A percentile compares a stretch with the other conserved stretches of the same genome.
Conservation (phyloP, 176 grass and related monocot genomes). For the Musa schizocarpa region DNA sequence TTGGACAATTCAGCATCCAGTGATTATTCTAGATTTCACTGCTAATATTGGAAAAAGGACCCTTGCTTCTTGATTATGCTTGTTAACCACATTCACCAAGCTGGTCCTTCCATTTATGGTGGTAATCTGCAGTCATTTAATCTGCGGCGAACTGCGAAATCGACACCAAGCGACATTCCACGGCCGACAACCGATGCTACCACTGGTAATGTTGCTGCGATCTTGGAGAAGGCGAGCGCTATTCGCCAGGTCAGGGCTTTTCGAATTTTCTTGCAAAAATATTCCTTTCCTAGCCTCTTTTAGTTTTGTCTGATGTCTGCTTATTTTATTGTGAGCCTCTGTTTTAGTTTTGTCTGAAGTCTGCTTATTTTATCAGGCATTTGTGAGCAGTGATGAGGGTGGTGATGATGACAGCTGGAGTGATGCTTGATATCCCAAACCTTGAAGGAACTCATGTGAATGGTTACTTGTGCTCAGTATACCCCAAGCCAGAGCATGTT, state of each 20-base stretch:
- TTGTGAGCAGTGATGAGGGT: constrained; percentile 80
- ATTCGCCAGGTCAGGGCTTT: constrained; percentile 72
- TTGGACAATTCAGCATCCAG: no score
- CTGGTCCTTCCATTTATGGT: constrained; percentile 16
- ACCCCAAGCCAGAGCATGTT: neutral
- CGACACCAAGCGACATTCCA: constrained; percentile 38
- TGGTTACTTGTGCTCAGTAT: neutral
- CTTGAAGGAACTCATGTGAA: constrained; percentile 24
- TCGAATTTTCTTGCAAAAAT: neutral
- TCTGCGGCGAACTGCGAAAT: constrained; percentile 52
- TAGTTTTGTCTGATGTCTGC: constrained; percentile 12
- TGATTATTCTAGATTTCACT: no score
- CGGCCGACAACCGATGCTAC: constrained; percentile 30
- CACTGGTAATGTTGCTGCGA: constrained; percentile 64
- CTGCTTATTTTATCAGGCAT: constrained; percentile 57
- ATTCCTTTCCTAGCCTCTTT: neutral
- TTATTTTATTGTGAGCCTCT: constrained; percentile 37
- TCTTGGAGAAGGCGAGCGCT: constrained; percentile 92
- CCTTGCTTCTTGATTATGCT: neutral
- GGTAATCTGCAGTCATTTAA: constrained; percentile 72
- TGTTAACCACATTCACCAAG: neutral
- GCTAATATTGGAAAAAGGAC: neutral
- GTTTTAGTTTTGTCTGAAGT: neutral
- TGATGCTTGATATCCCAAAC: constrained; percentile 52
- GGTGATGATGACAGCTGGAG: constrained; percentile 97